Percentiles rank a stretch among this genome's conserved stretches.
Evolutionary conservation across 805 yeast genomes (phyloP).

Genomic region (Cyberlindnera saturnus): DNA sequence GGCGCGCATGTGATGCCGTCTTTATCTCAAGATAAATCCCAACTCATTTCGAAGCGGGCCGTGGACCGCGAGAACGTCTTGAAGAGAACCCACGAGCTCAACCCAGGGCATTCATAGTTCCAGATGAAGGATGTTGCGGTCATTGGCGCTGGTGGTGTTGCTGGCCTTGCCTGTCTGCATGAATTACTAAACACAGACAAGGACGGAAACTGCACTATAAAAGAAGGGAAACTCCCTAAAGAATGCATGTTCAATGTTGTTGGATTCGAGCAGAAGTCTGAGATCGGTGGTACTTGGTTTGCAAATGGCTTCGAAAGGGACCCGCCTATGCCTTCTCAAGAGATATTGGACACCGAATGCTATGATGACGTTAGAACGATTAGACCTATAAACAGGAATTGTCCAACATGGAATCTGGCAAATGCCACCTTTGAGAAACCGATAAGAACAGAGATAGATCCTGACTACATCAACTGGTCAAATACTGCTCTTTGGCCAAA

Average conservation of each 20-base stretch:
- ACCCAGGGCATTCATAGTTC: too few species aligned
- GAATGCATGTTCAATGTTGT: constrained; percentile 27
- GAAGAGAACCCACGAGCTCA: too few species aligned
- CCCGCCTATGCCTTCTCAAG: constrained; percentile 23
- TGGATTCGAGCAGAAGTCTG: constrained; percentile 38
- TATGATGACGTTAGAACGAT: constrained; percentile 30
- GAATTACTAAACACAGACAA: constrained; percentile 27
- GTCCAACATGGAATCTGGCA: constrained; percentile 15
- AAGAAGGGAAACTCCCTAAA: constrained; percentile 7
- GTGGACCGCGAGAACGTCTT: too few species aligned
- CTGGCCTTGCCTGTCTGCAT: constrained; percentile 31
- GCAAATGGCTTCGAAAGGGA: constrained; percentile 19
- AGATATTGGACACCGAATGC: constrained; percentile 26
- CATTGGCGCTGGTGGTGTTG: constrained; percentile 36
- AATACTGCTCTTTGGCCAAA: constrained; percentile 30
- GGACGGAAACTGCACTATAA: constrained; percentile 19
- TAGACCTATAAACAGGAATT: constrained; percentile 11
- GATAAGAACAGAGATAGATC: constrained; percentile 18
- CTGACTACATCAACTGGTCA: constrained; percentile 32
- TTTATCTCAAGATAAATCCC: too few species aligned
- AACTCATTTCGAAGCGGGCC: too few species aligned
- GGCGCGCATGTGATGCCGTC: too few species aligned
- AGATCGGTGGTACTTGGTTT: constrained; percentile 43
- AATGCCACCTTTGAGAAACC: constrained; percentile 16
- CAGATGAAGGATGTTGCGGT: constrained; percentile 29